A percentile compares a stretch with the other conserved stretches of the same genome.
Conservation (phyloP, 768 basidiomycete species). For the Tylopilus intermedius region DNA sequence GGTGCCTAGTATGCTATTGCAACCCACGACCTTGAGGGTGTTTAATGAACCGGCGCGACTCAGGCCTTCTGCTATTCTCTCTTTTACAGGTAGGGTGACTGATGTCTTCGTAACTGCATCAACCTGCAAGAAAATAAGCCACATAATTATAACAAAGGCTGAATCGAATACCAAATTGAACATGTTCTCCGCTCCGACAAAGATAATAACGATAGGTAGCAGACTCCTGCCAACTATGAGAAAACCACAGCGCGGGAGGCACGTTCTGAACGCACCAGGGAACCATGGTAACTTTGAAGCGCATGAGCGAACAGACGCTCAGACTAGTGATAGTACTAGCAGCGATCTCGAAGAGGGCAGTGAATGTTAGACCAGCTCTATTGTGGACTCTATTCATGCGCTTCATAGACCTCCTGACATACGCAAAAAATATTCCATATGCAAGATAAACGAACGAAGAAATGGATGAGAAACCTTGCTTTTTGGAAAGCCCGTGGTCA, state of each 20-base stretch:
- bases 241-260: background rate
- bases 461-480: slow-evolving; percentile 51
- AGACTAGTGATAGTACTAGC: slow-evolving; percentile 93
- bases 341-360: slow-evolving; percentile 85
- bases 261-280: slow-evolving; percentile 59
- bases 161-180: slow-evolving; percentile 70
- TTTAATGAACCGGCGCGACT: slow-evolving; percentile 86
- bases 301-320: slow-evolving; percentile 86
- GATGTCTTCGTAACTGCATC: slow-evolving; percentile 82
- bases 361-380: slow-evolving; percentile 85
- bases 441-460: slow-evolving; percentile 71
- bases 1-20: slow-evolving; percentile 73
- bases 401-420: slow-evolving; percentile 71
- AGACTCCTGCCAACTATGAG: slow-evolving; percentile 55
- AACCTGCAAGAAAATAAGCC: slow-evolving; percentile 47
- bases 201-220: slow-evolving; percentile 89
- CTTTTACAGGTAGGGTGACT: slow-evolving; percentile 83
- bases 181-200: slow-evolving; percentile 98
- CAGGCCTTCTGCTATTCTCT: slow-evolving; percentile 88
- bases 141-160: slow-evolving; percentile 8
- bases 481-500: slow-evolving; percentile 43
- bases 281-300: slow-evolving; percentile 85
- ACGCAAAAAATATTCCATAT: slow-evolving; percentile 69
- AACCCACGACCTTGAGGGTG: slow-evolving; percentile 85
- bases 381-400: slow-evolving; percentile 85